These are phyloP conservation scores for Botryotinia convoluta DNA, from an alignment of 2,329 filamentous ascomycete genomes.

Conservation along the genomic window DNA sequence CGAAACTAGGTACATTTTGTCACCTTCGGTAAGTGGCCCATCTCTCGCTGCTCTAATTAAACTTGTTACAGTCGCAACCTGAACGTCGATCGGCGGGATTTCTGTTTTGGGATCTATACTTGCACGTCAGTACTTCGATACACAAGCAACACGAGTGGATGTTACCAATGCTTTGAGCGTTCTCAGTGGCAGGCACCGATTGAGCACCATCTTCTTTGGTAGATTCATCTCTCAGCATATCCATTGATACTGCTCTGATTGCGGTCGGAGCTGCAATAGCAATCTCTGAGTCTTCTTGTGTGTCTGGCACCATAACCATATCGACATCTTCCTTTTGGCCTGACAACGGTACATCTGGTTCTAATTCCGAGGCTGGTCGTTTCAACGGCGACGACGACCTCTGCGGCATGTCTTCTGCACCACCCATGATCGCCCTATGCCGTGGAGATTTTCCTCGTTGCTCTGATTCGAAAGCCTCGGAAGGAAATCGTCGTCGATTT, in stretches of 20 bases:
- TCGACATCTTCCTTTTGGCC: conserved; percentile 38
- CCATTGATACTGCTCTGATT: conserved; percentile 28
- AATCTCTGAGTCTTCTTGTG: conserved; percentile 18
- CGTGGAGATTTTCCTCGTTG: conserved; percentile 50
- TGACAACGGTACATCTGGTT: conserved; percentile 29
- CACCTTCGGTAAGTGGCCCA: conserved; percentile 61
- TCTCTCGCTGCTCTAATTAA: conserved; percentile 51
- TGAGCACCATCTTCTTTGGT: conserved; percentile 10
- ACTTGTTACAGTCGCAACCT: conserved; percentile 70
- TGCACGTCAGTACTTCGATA: conserved; percentile 3
- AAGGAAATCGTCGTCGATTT: conserved; percentile 38
- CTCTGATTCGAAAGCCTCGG: conserved; percentile 35
- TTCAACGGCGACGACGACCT: conserved; percentile 65
- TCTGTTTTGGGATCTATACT: conserved; percentile 24
- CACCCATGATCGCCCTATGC: conserved; percentile 57
- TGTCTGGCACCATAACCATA: conserved; percentile 33
- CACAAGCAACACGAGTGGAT: neutral
- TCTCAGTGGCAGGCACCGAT: conserved; percentile 2
- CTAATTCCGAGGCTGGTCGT: conserved; percentile 51
- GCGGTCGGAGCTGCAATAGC: conserved; percentile 16
- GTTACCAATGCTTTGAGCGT: conserved; percentile 17
- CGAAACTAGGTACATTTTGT: conserved; percentile 75
- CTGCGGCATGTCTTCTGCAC: conserved; percentile 55
- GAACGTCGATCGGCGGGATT: conserved; percentile 57
- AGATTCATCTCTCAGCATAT: conserved; percentile 29